A percentile compares a stretch with the other conserved stretches of the same genome.
Conservation (phyloP, 2,329 filamentous ascomycete genomes). For the Lecanicillium sp. region DNA sequence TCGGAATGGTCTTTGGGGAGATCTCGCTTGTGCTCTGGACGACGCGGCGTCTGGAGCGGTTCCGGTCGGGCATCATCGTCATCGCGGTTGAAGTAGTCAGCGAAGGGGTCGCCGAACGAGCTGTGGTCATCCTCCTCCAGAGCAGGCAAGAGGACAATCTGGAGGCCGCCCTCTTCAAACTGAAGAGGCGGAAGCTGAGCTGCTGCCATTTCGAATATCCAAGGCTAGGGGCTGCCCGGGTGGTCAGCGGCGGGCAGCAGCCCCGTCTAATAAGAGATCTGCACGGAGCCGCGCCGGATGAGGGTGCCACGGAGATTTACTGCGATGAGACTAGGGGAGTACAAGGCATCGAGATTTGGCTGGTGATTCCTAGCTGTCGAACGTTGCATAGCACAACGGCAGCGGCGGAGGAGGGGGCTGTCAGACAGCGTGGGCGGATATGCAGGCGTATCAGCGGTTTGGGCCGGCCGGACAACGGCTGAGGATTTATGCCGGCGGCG, state of each 20-base stretch:
- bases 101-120: conserved; percentile 1
- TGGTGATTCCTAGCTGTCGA: background rate
- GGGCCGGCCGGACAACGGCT: no score
- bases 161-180: conserved; percentile 12
- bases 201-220: conserved; percentile 7
- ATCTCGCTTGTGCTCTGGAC: background rate
- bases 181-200: conserved; percentile 15
- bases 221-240: conserved; percentile 7
- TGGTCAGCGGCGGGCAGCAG: conserved; percentile 3
- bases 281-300: conserved; percentile 2
- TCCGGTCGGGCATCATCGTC: background rate
- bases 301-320: conserved; percentile 1
- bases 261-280: conserved; percentile 5
- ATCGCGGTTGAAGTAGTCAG: conserved; percentile 2
- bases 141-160: conserved; percentile 13
- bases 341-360: conserved; percentile 4
- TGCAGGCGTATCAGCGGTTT: no score
- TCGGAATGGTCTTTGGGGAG: background rate
- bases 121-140: conserved; percentile 1
- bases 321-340: conserved; percentile 1
- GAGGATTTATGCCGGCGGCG: no score
- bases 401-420: background rate
- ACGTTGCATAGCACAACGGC: background rate
- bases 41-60: background rate
- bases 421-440: no score